A percentile compares a stretch with the other conserved stretches of the same genome.
Conservation (phyloP, 495 filamentous ascomycete genomes). For the Symbiotaphrina buchneri region DNA sequence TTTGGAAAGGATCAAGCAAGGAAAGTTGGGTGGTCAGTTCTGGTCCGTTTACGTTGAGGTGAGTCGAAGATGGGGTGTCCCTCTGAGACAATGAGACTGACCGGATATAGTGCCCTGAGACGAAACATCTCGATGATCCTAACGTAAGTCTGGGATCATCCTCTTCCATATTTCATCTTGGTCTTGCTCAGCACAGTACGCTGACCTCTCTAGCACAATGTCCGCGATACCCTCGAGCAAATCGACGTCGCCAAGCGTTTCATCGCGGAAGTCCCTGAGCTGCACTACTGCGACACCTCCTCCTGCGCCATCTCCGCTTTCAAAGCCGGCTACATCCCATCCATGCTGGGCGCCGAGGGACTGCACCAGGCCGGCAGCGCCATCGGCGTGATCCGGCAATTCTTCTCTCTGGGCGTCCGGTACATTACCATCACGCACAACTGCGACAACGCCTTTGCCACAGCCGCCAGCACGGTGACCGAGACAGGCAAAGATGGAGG, state of each 20-base stretch:
- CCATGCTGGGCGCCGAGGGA: conserved; percentile 69
- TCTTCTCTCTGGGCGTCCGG: conserved; percentile 59
- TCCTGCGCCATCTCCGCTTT: conserved; percentile 36
- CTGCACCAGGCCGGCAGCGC: conserved; percentile 91
- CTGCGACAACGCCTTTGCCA: conserved; percentile 80
- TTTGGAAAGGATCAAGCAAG: conserved; percentile 35
- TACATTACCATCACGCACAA: conserved; percentile 87
- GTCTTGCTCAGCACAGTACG: too few species aligned
- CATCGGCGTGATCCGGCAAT: conserved; percentile 49
- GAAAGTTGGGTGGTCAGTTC: conserved; percentile 53
- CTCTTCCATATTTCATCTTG: too few species aligned
- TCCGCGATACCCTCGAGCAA: conserved; percentile 61
- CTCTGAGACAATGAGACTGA: too few species aligned
- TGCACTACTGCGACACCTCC: too few species aligned
- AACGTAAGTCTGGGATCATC: too few species aligned
- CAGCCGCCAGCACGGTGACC: conserved; percentile 38
- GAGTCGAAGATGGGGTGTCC: conserved; percentile 43
- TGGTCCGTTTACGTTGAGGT: conserved; percentile 77
- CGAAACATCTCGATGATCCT: too few species aligned
- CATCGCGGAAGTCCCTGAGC: too few species aligned
- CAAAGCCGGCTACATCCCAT: conserved; percentile 31
- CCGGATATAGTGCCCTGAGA: too few species aligned
- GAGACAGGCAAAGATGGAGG: conserved; percentile 15
- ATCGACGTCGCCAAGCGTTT: conserved; percentile 63
- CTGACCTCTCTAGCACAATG: too few species aligned